Evolutionary conservation across 1,284 basidiomycete genomes (phyloP).

Genomic region (Cryptococcus depauperatus): DNA sequence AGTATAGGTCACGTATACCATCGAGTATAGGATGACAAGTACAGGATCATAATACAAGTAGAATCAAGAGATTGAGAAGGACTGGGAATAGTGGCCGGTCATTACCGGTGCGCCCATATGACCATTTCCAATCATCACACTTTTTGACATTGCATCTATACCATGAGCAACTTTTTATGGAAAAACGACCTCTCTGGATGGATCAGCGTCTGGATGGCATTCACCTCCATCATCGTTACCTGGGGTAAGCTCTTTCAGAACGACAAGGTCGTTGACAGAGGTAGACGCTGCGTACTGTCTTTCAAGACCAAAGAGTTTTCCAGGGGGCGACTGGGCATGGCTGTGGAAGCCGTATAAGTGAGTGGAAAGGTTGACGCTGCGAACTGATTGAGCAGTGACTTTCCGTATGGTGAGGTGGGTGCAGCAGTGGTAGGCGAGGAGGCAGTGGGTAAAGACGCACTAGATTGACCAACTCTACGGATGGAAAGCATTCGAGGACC

Average conservation of each 20-base stretch:
- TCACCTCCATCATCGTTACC: constrained; percentile 50
- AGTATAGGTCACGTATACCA: no score
- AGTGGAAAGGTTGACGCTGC: constrained; percentile 16
- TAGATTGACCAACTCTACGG: constrained; percentile 70
- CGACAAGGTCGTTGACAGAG: neutral
- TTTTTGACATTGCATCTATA: no score
- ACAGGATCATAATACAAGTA: no score
- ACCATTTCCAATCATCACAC: no score
- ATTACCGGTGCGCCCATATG: no score
- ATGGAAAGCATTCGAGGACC: constrained; percentile 53
- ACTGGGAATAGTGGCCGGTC: no score
- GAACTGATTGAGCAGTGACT: constrained; percentile 10
- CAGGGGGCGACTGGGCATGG: constrained; percentile 78
- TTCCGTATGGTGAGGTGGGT: constrained; percentile 22
- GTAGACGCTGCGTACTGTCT: constrained; percentile 64
- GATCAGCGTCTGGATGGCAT: constrained; percentile 64
- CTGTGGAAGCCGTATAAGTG: constrained; percentile 71
- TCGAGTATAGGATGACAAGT: no score
- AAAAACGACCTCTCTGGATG: no score
- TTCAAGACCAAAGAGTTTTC: constrained; percentile 57
- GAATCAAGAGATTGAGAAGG: no score
- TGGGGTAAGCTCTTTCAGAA: constrained; percentile 32
- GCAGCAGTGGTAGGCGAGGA: neutral
- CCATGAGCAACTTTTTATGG: no score
- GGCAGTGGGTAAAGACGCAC: constrained; percentile 39